Conservation (phyloP, 192 early-diverging fungal species). For the Coemansia sp. region DNA sequence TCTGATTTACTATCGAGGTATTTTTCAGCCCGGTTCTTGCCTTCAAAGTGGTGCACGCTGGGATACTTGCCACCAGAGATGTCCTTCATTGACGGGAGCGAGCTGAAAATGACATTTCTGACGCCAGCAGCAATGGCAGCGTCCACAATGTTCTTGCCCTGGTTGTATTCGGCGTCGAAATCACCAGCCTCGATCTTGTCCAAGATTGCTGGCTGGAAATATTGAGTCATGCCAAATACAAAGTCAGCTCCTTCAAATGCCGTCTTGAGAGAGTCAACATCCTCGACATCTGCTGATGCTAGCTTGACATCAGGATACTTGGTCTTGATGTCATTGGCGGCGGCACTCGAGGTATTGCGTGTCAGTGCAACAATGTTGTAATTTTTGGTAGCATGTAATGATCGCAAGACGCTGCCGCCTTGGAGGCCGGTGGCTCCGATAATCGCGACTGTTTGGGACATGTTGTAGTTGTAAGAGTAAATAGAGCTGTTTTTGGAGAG, state of each 20-base stretch:
- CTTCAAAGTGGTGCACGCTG: slow-evolving; percentile 21
- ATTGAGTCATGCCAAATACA: slow-evolving; percentile 34
- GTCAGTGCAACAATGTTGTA: slow-evolving; percentile 28
- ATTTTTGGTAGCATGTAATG: slow-evolving; percentile 16
- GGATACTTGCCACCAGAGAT: slow-evolving; percentile 17
- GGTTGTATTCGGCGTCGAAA: slow-evolving; percentile 12
- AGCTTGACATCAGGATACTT: slow-evolving; percentile 22
- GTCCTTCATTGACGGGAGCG: slow-evolving; percentile 15
- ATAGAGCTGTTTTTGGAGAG: too few species aligned
- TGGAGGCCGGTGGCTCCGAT: slow-evolving; percentile 34
- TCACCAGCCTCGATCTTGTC: background rate
- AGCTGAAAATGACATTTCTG: slow-evolving; percentile 17
- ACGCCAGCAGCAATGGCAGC: slow-evolving; percentile 16
- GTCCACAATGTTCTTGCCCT: slow-evolving; percentile 18
- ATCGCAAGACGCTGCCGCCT: slow-evolving; percentile 28
- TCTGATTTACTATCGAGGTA: slow-evolving; percentile 5
- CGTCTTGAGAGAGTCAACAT: slow-evolving; percentile 12
- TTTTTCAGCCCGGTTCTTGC: slow-evolving; percentile 22
- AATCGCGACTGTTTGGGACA: slow-evolving; percentile 22
- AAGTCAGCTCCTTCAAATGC: slow-evolving; percentile 23
- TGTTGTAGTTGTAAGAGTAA: background rate
- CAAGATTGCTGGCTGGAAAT: slow-evolving; percentile 2
- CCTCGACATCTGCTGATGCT: slow-evolving; percentile 14
- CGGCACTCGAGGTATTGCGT: slow-evolving; percentile 4
- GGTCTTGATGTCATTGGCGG: background rate